Evolutionary conservation across 192 early-diverging fungal species (phyloP).

Genomic region (Backusella circina): DNA sequence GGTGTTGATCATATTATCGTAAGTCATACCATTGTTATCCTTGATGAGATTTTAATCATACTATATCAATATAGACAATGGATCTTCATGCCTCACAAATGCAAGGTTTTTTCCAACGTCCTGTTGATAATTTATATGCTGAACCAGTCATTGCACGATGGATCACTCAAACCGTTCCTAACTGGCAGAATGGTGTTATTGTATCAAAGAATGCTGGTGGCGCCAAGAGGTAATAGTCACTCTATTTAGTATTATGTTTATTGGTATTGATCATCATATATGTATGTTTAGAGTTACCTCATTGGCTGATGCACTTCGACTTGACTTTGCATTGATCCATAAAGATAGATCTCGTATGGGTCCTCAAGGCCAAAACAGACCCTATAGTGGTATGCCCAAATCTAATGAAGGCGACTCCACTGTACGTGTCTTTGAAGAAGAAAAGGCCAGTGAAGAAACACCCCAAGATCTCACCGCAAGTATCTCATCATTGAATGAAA

Average conservation of each 20-base stretch:
- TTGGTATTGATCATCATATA: background rate
- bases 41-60: background rate
- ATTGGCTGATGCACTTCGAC: slow-evolving; percentile 87
- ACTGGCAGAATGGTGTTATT: slow-evolving; percentile 86
- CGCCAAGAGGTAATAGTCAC: slow-evolving; percentile 74
- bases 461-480: slow-evolving; percentile 21
- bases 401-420: background rate
- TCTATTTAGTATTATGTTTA: background rate
- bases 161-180: slow-evolving; percentile 84
- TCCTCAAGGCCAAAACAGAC: slow-evolving; percentile 28
- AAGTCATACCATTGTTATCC: background rate
- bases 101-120: slow-evolving; percentile 83
- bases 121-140: slow-evolving; percentile 95
- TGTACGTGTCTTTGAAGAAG: slow-evolving; percentile 9
- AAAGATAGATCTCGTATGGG: slow-evolving; percentile 61
- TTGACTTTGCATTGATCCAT: slow-evolving; percentile 97
- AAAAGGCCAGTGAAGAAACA: background rate
- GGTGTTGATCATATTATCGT: slow-evolving; percentile 76
- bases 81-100: slow-evolving; percentile 95
- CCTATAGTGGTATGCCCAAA: slow-evolving; percentile 31
- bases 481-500: slow-evolving; percentile 27
- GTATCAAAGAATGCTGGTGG: slow-evolving; percentile 97
- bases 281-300: slow-evolving; percentile 59
- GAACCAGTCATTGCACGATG: slow-evolving; percentile 90
- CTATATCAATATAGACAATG: slow-evolving; percentile 60